Evolutionary conservation across 345 rosid genomes (phyloP).

Genomic region (Syzygium aqueum): DNA sequence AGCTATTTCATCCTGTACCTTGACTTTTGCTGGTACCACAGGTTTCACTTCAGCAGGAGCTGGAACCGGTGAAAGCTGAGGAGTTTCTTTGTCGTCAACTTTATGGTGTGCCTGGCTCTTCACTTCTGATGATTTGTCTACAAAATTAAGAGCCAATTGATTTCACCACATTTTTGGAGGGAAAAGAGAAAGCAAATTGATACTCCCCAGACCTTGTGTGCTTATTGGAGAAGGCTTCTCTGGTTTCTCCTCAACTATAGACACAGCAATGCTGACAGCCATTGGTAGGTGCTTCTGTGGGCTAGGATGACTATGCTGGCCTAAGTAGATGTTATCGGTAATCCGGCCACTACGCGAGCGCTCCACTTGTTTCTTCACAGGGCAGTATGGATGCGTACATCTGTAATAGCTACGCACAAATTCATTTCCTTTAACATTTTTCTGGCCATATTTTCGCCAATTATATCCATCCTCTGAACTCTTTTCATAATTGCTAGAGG

Average conservation of each 20-base stretch:
- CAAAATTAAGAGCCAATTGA: constrained; percentile 10
- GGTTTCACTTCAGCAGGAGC: constrained; percentile 29
- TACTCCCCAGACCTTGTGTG: constrained; percentile 33
- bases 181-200: not conserved
- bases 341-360: constrained; percentile 58
- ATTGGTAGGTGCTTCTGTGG: constrained; percentile 27
- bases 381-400: constrained; percentile 77
- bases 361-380: constrained; percentile 84
- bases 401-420: constrained; percentile 84
- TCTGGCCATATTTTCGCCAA: constrained; percentile 97
- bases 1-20: constrained; percentile 28
- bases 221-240: constrained; percentile 19
- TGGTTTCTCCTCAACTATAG: constrained; percentile 42
- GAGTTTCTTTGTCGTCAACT: constrained; percentile 21
- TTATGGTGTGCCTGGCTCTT: constrained; percentile 24
- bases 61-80: constrained; percentile 24
- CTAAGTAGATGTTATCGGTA: constrained; percentile 55
- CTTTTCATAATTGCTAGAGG: constrained; percentile 55
- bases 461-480: constrained; percentile 74
- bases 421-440: constrained; percentile 85
- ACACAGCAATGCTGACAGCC: constrained; percentile 29
- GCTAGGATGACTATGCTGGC: constrained; percentile 76
- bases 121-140: constrained; percentile 35
- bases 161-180: not conserved
- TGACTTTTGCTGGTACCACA: constrained; percentile 31